Evolutionary conservation across 1,284 basidiomycete species (phyloP).

Genomic region (Tilletia setariae): DNA sequence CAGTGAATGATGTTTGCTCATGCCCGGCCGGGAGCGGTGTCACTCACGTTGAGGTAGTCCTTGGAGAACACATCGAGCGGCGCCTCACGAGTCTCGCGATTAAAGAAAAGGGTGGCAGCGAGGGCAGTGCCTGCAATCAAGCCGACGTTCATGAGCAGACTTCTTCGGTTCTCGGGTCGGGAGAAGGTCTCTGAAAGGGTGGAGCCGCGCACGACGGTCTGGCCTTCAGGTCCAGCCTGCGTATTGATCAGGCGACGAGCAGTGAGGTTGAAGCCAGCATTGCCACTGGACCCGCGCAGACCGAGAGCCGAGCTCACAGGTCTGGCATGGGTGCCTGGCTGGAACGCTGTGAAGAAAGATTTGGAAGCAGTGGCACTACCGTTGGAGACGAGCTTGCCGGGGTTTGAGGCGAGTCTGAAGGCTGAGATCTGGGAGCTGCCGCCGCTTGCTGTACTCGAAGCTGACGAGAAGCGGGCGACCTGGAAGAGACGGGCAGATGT

Average conservation of each 20-base stretch:
- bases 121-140: conserved; percentile 49
- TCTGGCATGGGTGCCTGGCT: background rate
- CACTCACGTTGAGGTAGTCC: conserved; percentile 67
- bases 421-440: background rate
- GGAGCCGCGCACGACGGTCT: background rate
- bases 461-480: conserved; percentile 9
- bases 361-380: background rate
- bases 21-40: background rate
- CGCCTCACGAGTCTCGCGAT: conserved; percentile 47
- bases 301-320: background rate
- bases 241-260: conserved; percentile 10
- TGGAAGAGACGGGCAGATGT: background rate
- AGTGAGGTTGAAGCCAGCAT: background rate
- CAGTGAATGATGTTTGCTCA: background rate
- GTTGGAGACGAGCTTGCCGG: background rate
- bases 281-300: background rate
- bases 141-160: conserved; percentile 37
- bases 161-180: background rate
- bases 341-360: background rate
- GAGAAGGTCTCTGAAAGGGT: conserved; percentile 12
- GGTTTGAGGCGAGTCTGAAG: background rate
- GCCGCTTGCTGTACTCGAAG: conserved; percentile 2
- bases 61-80: conserved; percentile 34
- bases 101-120: conserved; percentile 45
- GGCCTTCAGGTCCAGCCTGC: background rate